Evolutionary conservation across 208 protist species (phyloP).

Genomic region (Leishmania guyanensis): DNA sequence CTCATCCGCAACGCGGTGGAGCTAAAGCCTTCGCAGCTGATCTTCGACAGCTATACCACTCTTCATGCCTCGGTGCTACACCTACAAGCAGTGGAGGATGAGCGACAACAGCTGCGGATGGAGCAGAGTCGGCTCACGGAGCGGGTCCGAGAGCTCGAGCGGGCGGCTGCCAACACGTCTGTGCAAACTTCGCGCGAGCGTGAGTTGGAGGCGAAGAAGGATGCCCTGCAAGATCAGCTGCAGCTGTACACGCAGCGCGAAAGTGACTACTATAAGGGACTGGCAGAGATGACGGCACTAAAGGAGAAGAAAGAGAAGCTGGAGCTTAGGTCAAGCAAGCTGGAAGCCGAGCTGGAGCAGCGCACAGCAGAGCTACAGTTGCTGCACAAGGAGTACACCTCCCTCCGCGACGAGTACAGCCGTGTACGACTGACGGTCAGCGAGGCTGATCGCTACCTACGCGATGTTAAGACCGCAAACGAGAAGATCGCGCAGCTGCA

Average conservation of each 20-base stretch:
- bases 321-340: slow-evolving; percentile 3
- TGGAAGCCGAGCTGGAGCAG: slow-evolving; percentile 40
- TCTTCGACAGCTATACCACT: slow-evolving; percentile 48
- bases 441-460: slow-evolving; percentile 45
- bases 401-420: slow-evolving; percentile 63
- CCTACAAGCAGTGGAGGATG: slow-evolving; percentile 38
- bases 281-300: slow-evolving; percentile 38
- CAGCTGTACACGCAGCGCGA: slow-evolving; percentile 48
- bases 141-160: slow-evolving; percentile 59
- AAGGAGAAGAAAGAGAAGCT: slow-evolving; percentile 28
- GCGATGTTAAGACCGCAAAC: slow-evolving; percentile 38
- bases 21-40: slow-evolving; percentile 43
- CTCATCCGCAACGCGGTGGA: slow-evolving; percentile 59
- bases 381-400: slow-evolving; percentile 65
- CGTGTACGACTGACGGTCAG: slow-evolving; percentile 35
- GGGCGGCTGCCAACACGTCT: slow-evolving; percentile 37
- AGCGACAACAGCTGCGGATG: slow-evolving; percentile 40
- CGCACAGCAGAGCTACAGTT: slow-evolving; percentile 54
- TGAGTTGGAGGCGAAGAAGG: slow-evolving; percentile 47
- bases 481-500: slow-evolving; percentile 48
- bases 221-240: slow-evolving; percentile 47
- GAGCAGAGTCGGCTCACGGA: slow-evolving; percentile 35
- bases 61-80: slow-evolving; percentile 41
- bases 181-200: slow-evolving; percentile 48
- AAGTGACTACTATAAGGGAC: slow-evolving; percentile 58